Percentiles rank a stretch among this genome's conserved stretches.
Evolutionary conservation across 345 rosid genomes (phyloP).

Genomic region (Gynandropsis gynandra): DNA sequence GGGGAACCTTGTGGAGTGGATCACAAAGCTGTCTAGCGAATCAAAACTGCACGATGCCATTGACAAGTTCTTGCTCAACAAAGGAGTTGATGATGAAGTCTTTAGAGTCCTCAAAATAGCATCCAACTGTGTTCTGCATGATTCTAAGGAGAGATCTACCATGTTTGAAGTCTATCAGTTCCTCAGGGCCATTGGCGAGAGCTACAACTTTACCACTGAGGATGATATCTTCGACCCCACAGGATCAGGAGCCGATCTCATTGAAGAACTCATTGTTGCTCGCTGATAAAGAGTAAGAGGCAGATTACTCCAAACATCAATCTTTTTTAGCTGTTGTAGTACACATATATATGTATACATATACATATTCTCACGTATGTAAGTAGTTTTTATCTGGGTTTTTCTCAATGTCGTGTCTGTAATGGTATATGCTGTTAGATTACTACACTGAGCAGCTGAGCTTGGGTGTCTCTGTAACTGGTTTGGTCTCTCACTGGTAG

Average conservation of each 20-base stretch:
- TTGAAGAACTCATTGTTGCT: slow-evolving; percentile 83
- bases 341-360: slow-evolving; percentile 10
- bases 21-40: slow-evolving; percentile 37
- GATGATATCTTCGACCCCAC: slow-evolving; percentile 63
- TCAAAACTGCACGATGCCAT: slow-evolving; percentile 59
- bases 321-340: slow-evolving; percentile 19
- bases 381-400: slow-evolving; percentile 19
- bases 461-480: slow-evolving; percentile 17
- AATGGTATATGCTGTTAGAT: slow-evolving; percentile 20
- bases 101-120: slow-evolving; percentile 82
- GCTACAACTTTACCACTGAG: slow-evolving; percentile 60
- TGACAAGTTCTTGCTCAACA: slow-evolving; percentile 47
- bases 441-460: slow-evolving; percentile 5
- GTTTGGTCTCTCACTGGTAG: slow-evolving; percentile 14
- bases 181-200: slow-evolving; percentile 76
- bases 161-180: slow-evolving; percentile 88
- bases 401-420: slow-evolving; percentile 14
- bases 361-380: slow-evolving; percentile 3
- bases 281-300: slow-evolving; percentile 23
- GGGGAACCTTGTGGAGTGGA: slow-evolving; percentile 91
- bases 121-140: slow-evolving; percentile 53
- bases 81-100: slow-evolving; percentile 60
- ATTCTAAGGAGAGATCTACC: slow-evolving; percentile 72
- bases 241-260: slow-evolving; percentile 43
- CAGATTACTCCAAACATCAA: slow-evolving; percentile 14